Conservation (phyloP, 306 rosid species). For the Arachis stenosperma region DNA sequence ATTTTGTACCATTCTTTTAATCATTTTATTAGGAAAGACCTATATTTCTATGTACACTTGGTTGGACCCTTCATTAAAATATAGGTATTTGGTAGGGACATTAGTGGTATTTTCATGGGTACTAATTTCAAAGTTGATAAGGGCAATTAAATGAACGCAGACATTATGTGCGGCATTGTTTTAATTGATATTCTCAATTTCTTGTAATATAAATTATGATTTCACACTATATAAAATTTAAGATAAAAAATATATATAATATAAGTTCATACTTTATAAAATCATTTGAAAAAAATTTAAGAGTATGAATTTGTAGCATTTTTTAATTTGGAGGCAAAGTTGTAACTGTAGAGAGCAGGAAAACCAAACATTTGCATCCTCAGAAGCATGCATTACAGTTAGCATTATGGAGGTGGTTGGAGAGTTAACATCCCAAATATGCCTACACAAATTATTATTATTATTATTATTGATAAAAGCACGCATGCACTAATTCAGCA, state of each 20-base stretch:
- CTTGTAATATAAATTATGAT: too few species aligned
- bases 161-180: neutral
- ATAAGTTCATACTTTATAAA: too few species aligned
- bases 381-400: neutral
- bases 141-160: constrained; percentile 1
- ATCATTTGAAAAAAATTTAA: too few species aligned
- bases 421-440: constrained; percentile 34
- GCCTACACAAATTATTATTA: neutral
- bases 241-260: too few species aligned
- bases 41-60: too few species aligned
- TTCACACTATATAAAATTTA: too few species aligned
- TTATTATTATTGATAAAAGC: too few species aligned
- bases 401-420: constrained; percentile 38
- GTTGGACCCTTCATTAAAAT: neutral
- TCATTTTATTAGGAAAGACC: too few species aligned
- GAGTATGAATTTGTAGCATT: too few species aligned
- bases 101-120: neutral
- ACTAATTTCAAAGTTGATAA: constrained; percentile 19
- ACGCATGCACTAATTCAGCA: too few species aligned
- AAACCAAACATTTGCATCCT: neutral
- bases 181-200: too few species aligned
- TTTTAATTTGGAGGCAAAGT: neutral
- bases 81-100: constrained; percentile 29
- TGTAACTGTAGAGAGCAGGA: neutral
- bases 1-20: too few species aligned